These are phyloP conservation scores for Arachis monticola DNA, from an alignment of 331 rosid species.

Conservation along the genomic window DNA sequence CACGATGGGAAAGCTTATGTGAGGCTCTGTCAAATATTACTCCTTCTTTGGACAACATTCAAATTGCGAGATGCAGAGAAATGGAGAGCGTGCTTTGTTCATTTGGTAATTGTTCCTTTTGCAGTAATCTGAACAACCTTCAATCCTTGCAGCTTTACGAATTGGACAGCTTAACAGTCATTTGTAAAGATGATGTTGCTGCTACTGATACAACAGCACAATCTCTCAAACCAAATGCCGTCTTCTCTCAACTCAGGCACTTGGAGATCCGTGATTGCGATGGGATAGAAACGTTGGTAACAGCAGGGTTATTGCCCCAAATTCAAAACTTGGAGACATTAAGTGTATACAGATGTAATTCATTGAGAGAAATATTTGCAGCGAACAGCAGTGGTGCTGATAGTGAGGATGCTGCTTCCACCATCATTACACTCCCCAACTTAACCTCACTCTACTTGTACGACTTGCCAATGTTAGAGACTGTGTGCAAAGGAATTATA, in stretches of 20 bases:
- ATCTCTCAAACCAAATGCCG: too few relatives aligned
- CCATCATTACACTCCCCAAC: neutral
- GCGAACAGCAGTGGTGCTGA: neutral
- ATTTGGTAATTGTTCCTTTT: slow-evolving; percentile 2
- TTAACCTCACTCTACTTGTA: neutral
- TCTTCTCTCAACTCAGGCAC: neutral
- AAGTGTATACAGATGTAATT: neutral
- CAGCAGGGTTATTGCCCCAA: neutral
- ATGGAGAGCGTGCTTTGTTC: slow-evolving; percentile 12
- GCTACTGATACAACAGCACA: neutral
- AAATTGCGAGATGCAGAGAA: fast-evolving
- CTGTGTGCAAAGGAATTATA: neutral
- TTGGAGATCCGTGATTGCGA: neutral
- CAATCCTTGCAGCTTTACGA: fast-evolving
- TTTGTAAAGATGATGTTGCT: neutral
- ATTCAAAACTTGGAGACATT: neutral
- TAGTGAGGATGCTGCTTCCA: neutral
- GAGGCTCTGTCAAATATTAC: neutral
- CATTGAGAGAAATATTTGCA: neutral
- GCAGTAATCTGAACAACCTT: neutral
- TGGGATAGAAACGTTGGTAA: neutral
- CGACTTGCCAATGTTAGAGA: neutral
- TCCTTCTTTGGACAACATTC: neutral
- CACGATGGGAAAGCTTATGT: slow-evolving; percentile 10
- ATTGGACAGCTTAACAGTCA: neutral